These are phyloP conservation scores for Parasitella parasitica DNA, from an alignment of 371 early-diverging fungal species.

Conservation along the genomic window DNA sequence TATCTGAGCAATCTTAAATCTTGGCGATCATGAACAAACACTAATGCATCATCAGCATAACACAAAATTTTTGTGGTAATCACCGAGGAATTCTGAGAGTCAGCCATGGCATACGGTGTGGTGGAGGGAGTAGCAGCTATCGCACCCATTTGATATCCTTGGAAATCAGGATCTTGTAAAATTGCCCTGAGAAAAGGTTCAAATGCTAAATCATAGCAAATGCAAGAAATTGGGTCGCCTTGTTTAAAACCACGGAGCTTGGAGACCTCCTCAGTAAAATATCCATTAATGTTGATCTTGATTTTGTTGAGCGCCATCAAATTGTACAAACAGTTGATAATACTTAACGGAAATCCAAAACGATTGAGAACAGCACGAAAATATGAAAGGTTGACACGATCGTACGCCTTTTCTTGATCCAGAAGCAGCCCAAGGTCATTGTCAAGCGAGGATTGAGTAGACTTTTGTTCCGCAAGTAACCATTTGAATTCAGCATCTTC, in stretches of 20 bases:
- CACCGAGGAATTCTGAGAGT: no score
- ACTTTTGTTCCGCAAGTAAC: no score
- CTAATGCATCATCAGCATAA: slow-evolving; percentile 13
- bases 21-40: not conserved
- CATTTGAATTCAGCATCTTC: no score
- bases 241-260: slow-evolving; percentile 7
- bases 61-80: not conserved
- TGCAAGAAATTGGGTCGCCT: slow-evolving; percentile 9
- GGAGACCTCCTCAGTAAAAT: not conserved
- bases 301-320: not conserved
- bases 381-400: no score
- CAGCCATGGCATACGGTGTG: no score
- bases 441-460: no score
- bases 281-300: slow-evolving; percentile 8
- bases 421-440: no score
- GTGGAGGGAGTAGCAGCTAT: not conserved
- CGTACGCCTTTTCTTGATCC: no score
- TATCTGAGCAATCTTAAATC: not conserved
- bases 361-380: no score
- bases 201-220: slow-evolving; percentile 16
- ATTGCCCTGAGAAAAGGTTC: slow-evolving; percentile 11
- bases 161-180: not conserved
- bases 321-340: no score
- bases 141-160: no score
- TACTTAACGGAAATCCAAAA: no score